These are phyloP conservation scores for Aspergillaceae sp. DNA, from an alignment of 2,329 filamentous ascomycete genomes.

Conservation along the genomic window DNA sequence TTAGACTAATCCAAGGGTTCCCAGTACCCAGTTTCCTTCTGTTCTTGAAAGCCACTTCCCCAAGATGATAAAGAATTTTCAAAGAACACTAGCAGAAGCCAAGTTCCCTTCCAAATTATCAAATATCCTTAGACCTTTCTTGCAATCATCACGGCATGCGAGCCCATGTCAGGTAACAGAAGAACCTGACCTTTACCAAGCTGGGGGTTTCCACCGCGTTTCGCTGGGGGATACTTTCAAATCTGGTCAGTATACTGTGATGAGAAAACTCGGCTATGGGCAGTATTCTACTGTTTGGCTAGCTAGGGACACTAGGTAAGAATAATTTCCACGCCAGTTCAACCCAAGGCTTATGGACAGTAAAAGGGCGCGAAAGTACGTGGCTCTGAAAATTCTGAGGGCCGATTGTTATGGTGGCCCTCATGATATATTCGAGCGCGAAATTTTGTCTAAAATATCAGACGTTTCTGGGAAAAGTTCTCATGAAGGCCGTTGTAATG, in stretches of 20 bases:
- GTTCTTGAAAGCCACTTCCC: too few species aligned
- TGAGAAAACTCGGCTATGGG: slow-evolving; percentile 88
- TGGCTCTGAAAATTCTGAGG: slow-evolving; percentile 17
- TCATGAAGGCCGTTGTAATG: slow-evolving; percentile 14
- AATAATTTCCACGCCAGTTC: not conserved
- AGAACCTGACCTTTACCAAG: slow-evolving; percentile 92
- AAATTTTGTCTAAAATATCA: slow-evolving; percentile 12
- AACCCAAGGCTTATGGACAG: slow-evolving; percentile 4
- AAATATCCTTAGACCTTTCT: too few species aligned
- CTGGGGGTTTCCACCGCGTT: slow-evolving; percentile 87
- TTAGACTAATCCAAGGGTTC: too few species aligned
- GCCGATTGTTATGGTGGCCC: slow-evolving; percentile 17
- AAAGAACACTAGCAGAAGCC: too few species aligned
- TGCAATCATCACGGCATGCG: too few species aligned
- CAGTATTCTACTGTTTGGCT: slow-evolving; percentile 87
- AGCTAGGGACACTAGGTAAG: slow-evolving; percentile 59
- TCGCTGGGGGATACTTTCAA: slow-evolving; percentile 86
- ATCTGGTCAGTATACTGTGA: slow-evolving; percentile 80
- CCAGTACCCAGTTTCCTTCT: too few species aligned
- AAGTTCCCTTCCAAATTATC: too few species aligned
- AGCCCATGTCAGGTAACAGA: slow-evolving; percentile 38
- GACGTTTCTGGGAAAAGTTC: slow-evolving; percentile 8
- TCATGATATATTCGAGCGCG: slow-evolving; percentile 17
- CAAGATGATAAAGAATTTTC: too few species aligned
- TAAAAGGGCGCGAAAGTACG: slow-evolving; percentile 8